These are phyloP conservation scores for Azolla pinnata DNA, from an alignment of 75 land plant species.

Conservation along the genomic window DNA sequence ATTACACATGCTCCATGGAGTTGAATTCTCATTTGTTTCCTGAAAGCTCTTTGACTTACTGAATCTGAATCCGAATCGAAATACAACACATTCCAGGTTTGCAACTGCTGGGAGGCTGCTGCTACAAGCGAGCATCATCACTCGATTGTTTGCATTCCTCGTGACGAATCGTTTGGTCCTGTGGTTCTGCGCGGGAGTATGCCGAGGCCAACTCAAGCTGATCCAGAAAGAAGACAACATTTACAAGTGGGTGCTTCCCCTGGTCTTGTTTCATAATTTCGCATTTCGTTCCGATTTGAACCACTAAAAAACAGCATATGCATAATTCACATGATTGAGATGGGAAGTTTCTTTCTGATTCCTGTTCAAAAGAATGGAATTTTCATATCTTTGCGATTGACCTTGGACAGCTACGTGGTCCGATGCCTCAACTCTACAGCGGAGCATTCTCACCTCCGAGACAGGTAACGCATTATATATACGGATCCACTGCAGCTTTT, in stretches of 20 bases:
- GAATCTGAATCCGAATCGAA: too few species aligned
- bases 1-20: too few species aligned
- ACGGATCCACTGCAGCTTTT: too few species aligned
- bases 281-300: not conserved
- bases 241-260: constrained; percentile 18
- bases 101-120: constrained; percentile 30
- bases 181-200: constrained; percentile 42
- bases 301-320: not conserved
- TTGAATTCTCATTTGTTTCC: too few species aligned
- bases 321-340: not conserved
- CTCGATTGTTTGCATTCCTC: constrained; percentile 23
- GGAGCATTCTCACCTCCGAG: constrained; percentile 28
- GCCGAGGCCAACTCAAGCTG: constrained; percentile 33
- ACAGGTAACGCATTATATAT: constrained; percentile 15
- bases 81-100: too few species aligned
- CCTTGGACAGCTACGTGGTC: constrained; percentile 28
- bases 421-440: constrained; percentile 39
- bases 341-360: too few species aligned
- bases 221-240: constrained; percentile 33
- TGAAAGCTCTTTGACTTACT: too few species aligned
- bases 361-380: too few species aligned
- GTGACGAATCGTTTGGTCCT: constrained; percentile 27
- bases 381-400: not conserved
- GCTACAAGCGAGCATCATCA: constrained; percentile 22
- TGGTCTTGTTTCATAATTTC: not conserved